Evolutionary conservation across 1,284 basidiomycete species (phyloP).

Genomic region (Spongiforma sp.): DNA sequence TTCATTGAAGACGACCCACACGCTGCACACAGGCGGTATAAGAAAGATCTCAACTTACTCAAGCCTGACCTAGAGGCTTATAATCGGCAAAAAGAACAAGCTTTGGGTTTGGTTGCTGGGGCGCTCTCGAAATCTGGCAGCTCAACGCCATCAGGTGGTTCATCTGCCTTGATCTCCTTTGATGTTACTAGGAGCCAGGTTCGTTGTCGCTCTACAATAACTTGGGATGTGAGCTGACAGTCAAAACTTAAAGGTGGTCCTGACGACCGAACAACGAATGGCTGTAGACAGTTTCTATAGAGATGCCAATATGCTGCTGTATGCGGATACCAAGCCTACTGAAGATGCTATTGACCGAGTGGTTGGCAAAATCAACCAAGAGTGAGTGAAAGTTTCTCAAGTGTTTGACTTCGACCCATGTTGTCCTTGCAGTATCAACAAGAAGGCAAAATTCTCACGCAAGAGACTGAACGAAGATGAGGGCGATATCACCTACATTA

Average conservation of each 20-base stretch:
- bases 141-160: constrained; percentile 35
- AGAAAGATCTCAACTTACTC: constrained; percentile 86
- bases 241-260: constrained; percentile 46
- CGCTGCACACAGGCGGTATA: constrained; percentile 87
- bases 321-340: constrained; percentile 92
- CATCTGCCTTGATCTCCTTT: constrained; percentile 53
- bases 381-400: constrained; percentile 65
- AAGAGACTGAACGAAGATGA: constrained; percentile 91
- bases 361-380: constrained; percentile 90
- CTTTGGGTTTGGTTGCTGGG: constrained; percentile 74
- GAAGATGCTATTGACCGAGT: constrained; percentile 96
- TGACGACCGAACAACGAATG: constrained; percentile 63
- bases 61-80: constrained; percentile 88
- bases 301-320: constrained; percentile 88
- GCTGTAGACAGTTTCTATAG: constrained; percentile 85
- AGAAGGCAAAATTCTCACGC: constrained; percentile 86
- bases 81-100: constrained; percentile 85
- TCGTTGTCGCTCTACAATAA: constrained; percentile 35
- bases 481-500: constrained; percentile 98
- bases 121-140: constrained; percentile 50
- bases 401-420: constrained; percentile 4
- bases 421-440: constrained; percentile 68
- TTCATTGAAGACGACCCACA: constrained; percentile 79
- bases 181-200: constrained; percentile 51
- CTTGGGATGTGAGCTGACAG: constrained; percentile 7